These are phyloP conservation scores for Phyllosticta citrichinensis DNA, from an alignment of 2,329 filamentous ascomycete species.

Conservation along the genomic window DNA sequence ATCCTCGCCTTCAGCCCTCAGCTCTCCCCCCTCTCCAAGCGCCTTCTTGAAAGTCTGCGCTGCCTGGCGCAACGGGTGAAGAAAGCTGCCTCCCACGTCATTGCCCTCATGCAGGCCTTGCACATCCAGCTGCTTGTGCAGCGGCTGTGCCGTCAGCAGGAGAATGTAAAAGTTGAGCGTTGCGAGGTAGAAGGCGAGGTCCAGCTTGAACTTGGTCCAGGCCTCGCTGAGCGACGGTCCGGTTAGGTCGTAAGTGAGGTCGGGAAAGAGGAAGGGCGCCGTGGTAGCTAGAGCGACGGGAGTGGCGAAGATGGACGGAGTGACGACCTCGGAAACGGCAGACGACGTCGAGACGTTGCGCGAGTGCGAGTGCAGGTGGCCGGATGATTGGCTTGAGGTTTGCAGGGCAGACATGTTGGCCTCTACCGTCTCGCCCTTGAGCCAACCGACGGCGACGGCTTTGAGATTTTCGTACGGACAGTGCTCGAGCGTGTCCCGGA, in stretches of 20 bases:
- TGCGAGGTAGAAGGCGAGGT: conserved; percentile 45
- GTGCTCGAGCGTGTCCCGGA: conserved; percentile 45
- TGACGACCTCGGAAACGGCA: conserved; percentile 5
- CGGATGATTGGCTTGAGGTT: conserved; percentile 12
- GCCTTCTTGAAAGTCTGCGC: conserved; percentile 26
- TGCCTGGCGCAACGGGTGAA: conserved; percentile 33
- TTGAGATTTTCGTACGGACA: conserved; percentile 45
- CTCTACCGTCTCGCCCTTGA: conserved; percentile 49
- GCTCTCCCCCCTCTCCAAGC: conserved; percentile 24
- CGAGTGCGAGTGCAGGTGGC: conserved; percentile 9
- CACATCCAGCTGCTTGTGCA: conserved; percentile 40
- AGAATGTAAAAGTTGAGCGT: conserved; percentile 51
- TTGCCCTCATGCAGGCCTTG: conserved; percentile 30
- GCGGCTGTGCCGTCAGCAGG: conserved; percentile 38
- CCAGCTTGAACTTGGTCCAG: conserved; percentile 39
- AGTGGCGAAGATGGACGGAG: conserved; percentile 36
- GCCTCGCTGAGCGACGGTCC: conserved; percentile 21
- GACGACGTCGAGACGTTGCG: conserved; percentile 1
- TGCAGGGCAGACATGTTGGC: conserved; percentile 23
- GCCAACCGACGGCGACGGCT: conserved; percentile 49
- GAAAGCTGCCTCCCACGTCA: conserved; percentile 32
- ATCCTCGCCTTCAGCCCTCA: conserved; percentile 26
- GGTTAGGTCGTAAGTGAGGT: conserved; percentile 33
- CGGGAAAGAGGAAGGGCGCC: conserved; percentile 43
- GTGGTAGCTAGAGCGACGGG: conserved; percentile 38